These are phyloP conservation scores for Heterobasidion annosum DNA, from an alignment of 1,284 basidiomycete genomes.

Conservation along the genomic window DNA sequence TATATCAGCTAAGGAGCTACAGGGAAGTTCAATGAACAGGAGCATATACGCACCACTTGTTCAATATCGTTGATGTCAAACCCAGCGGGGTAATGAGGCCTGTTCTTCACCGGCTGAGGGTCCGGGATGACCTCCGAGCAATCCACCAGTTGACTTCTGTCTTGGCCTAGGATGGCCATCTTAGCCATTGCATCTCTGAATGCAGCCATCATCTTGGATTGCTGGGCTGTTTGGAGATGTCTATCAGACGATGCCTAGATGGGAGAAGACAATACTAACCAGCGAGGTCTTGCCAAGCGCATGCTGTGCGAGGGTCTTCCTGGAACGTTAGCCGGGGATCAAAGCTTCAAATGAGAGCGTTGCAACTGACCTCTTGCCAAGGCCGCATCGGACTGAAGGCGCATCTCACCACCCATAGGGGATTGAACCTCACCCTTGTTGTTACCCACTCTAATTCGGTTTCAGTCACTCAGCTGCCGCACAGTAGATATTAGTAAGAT, in stretches of 20 bases:
- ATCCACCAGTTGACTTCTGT: constrained; percentile 17
- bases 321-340: constrained; percentile 16
- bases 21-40: background rate
- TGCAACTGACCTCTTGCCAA: background rate
- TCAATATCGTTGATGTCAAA: background rate
- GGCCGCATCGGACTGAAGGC: background rate
- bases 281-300: constrained; percentile 27
- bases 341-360: background rate
- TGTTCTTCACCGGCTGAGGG: constrained; percentile 1
- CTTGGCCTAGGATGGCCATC: constrained; percentile 21
- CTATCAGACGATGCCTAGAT: background rate
- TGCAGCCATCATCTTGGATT: constrained; percentile 13
- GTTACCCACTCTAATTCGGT: background rate
- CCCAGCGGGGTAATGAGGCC: background rate
- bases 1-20: background rate
- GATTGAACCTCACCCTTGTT: background rate
- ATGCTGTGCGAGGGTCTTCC: constrained; percentile 19
- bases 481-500: background rate
- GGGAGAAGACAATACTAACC: background rate
- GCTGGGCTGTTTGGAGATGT: constrained; percentile 1
- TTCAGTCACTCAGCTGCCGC: background rate
- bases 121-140: constrained; percentile 26
- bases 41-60: background rate
- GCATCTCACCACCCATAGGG: background rate
- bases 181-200: constrained; percentile 19